Evolutionary conservation across 2,329 filamentous ascomycete species (phyloP).

Genomic region (Zymoseptoria passerinii): DNA sequence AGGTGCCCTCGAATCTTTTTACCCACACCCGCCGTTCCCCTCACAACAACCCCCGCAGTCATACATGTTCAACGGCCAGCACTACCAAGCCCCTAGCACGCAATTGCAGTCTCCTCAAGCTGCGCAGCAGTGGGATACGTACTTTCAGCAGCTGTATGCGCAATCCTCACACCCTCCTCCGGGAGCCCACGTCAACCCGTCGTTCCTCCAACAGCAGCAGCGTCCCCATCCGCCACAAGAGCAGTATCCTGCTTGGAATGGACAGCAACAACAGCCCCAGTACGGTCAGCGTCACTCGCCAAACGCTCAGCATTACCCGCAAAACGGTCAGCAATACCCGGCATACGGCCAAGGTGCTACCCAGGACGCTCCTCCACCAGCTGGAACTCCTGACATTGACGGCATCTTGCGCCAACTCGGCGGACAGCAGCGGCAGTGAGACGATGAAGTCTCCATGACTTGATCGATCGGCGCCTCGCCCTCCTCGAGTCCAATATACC

Average conservation of each 20-base stretch:
- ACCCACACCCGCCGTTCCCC: conserved; percentile 1
- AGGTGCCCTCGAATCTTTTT: background rate
- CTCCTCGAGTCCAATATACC: background rate
- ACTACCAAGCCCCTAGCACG: conserved; percentile 15
- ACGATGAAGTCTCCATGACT: background rate
- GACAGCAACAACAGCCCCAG: background rate
- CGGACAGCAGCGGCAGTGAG: background rate
- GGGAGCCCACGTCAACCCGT: conserved; percentile 7
- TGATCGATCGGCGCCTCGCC: background rate
- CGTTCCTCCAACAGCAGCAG: conserved; percentile 7
- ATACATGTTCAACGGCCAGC: conserved; percentile 70
- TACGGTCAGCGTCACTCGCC: background rate
- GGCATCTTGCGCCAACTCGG: background rate
- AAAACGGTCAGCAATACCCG: background rate
- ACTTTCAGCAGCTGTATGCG: conserved; percentile 10
- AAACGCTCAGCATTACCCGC: background rate
- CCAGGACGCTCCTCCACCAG: background rate
- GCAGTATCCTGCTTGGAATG: conserved; percentile 2
- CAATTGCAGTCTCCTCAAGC: conserved; percentile 2
- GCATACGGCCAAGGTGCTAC: background rate
- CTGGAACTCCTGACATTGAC: background rate
- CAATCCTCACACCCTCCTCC: background rate
- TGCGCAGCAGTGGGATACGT: conserved; percentile 18
- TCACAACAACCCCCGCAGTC: conserved; percentile 96
- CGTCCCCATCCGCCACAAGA: background rate